Evolutionary conservation across 208 protist genomes (phyloP).

Genomic region (Crithidia thermophila): DNA sequence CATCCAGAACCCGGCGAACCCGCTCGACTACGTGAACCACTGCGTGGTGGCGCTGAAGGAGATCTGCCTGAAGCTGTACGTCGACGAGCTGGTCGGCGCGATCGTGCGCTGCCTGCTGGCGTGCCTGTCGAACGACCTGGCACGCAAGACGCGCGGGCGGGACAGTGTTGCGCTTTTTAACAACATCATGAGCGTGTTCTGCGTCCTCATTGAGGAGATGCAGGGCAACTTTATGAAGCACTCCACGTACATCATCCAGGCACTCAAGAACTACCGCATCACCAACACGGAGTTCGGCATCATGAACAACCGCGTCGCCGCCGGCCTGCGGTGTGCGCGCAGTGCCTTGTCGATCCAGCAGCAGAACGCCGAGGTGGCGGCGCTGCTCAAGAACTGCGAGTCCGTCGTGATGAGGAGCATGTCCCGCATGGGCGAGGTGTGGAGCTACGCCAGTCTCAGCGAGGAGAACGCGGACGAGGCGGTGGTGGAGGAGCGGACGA

Average conservation of each 20-base stretch:
- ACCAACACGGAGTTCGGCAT: slow-evolving; percentile 58
- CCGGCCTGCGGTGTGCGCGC: slow-evolving; percentile 42
- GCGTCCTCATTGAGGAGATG: slow-evolving; percentile 54
- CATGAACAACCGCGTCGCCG: slow-evolving; percentile 61
- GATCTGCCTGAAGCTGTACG: slow-evolving; percentile 64
- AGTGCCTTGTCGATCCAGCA: slow-evolving; percentile 40
- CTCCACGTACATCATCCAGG: slow-evolving; percentile 63
- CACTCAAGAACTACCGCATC: slow-evolving; percentile 71
- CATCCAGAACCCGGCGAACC: slow-evolving; percentile 45
- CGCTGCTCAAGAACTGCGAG: slow-evolving; percentile 69
- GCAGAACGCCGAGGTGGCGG: slow-evolving; percentile 49
- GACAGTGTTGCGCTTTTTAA: slow-evolving; percentile 44
- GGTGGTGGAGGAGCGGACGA: slow-evolving; percentile 48
- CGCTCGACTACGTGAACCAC: slow-evolving; percentile 59
- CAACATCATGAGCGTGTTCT: slow-evolving; percentile 81
- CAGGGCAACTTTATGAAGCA: slow-evolving; percentile 85
- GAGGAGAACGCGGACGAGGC: slow-evolving; percentile 41
- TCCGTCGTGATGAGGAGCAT: slow-evolving; percentile 48
- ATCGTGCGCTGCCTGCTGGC: slow-evolving; percentile 79
- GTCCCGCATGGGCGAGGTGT: slow-evolving; percentile 59
- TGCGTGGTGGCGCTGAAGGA: slow-evolving; percentile 63
- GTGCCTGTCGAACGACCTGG: slow-evolving; percentile 41
- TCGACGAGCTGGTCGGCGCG: slow-evolving; percentile 75
- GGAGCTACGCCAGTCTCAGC: slow-evolving; percentile 46
- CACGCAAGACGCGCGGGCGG: slow-evolving; percentile 23